phyloP scores from a whole-genome alignment of 352 stramenopile species.

The Pythium phragmiticola region DNA sequence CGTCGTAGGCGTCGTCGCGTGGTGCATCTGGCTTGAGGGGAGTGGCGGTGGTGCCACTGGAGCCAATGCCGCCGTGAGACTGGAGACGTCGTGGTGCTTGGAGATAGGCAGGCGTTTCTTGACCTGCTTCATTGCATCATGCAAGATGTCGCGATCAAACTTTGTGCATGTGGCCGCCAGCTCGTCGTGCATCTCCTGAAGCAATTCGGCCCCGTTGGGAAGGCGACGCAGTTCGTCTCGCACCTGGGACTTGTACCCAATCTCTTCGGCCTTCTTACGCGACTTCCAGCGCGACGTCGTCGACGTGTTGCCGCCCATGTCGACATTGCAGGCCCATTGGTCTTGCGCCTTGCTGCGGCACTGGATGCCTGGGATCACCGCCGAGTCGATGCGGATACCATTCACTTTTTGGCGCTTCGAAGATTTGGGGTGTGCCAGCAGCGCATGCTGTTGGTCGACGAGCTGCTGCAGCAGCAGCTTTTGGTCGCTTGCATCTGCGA shows the following conservation, averaged over 20 bases:
- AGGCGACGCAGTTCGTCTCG: constrained; percentile 30
- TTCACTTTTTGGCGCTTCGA: constrained; percentile 20
- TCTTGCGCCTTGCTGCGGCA: constrained; percentile 17
- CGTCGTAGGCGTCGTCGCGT: not conserved
- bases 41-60: constrained; percentile 3
- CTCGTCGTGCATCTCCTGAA: constrained; percentile 22
- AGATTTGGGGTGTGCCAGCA: constrained; percentile 5
- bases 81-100: constrained; percentile 32
- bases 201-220: constrained; percentile 26
- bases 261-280: constrained; percentile 36
- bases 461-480: constrained; percentile 27
- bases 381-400: constrained; percentile 33
- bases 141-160: constrained; percentile 32
- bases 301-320: constrained; percentile 38
- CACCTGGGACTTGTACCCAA: constrained; percentile 39
- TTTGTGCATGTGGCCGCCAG: constrained; percentile 11
- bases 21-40: constrained; percentile 1
- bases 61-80: constrained; percentile 3
- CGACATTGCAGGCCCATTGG: constrained; percentile 56
- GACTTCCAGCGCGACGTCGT: constrained; percentile 40
- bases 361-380: constrained; percentile 47
- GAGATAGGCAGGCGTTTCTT: constrained; percentile 40
- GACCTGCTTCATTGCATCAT: constrained; percentile 40
- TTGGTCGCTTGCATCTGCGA: constrained; percentile 24
- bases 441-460: constrained; percentile 28